Percentiles rank a stretch among this genome's conserved stretches.
Evolutionary conservation across 2,329 filamentous ascomycete genomes (phyloP).

Genomic region (Colletotrichum costaricense): DNA sequence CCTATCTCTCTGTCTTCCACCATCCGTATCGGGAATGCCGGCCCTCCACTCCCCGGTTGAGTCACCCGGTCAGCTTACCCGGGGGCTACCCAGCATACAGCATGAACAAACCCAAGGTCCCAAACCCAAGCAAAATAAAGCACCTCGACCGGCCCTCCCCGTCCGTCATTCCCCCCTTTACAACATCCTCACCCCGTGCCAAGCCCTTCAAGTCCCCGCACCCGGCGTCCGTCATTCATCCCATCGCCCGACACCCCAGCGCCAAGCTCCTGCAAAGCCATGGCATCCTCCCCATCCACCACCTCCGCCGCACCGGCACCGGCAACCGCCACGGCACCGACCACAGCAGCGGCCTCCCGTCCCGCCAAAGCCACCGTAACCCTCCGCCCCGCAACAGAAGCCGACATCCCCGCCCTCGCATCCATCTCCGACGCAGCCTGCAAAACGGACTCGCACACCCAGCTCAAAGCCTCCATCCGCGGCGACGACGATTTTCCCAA

Average conservation of each 20-base stretch:
- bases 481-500: conserved; percentile 41
- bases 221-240: not conserved
- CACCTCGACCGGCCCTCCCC: not conserved
- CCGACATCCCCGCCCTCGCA: conserved; percentile 46
- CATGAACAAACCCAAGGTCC: not conserved
- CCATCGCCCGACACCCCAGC: not conserved
- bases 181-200: not conserved
- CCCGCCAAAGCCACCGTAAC: not conserved
- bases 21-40: not conserved
- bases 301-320: not conserved
- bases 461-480: conserved; percentile 47
- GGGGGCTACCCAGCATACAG: too few species aligned
- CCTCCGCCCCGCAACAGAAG: conserved; percentile 6
- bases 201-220: not conserved
- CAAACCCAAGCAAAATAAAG: not conserved
- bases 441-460: conserved; percentile 43
- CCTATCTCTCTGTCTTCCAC: not conserved
- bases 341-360: not conserved
- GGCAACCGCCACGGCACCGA: not conserved
- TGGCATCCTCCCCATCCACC: not conserved
- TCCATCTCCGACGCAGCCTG: conserved; percentile 46
- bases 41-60: not conserved
- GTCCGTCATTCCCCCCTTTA: not conserved
- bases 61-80: not conserved
- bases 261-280: not conserved